phyloP scores from a whole-genome alignment of 495 filamentous ascomycete genomes.

The Daldinia grandis region DNA sequence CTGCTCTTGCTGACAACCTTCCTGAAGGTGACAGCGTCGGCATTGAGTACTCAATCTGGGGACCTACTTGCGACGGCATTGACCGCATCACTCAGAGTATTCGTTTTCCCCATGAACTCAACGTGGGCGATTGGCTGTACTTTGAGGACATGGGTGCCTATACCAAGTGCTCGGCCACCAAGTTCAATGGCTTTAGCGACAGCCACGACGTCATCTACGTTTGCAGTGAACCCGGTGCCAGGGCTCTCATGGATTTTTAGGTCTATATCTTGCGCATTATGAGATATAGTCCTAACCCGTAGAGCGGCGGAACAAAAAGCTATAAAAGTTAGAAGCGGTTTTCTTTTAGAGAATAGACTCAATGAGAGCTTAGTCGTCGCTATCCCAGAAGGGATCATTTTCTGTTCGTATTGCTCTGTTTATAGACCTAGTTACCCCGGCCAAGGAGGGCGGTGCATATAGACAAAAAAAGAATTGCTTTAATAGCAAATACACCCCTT shows the following conservation, averaged over 20 bases:
- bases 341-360: constrained; percentile 31
- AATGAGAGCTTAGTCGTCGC: constrained; percentile 5
- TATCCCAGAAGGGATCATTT: constrained; percentile 20
- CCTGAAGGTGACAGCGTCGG: constrained; percentile 45
- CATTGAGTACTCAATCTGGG: constrained; percentile 93
- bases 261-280: background rate
- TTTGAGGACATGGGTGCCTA: constrained; percentile 99
- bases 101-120: constrained; percentile 73
- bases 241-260: constrained; percentile 69
- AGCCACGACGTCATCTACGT: constrained; percentile 93
- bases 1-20: constrained; percentile 46
- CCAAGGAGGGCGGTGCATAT: constrained; percentile 4
- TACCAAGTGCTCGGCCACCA: constrained; percentile 94
- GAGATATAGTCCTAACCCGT: background rate
- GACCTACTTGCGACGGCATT: constrained; percentile 96
- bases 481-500: background rate
- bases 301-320: background rate
- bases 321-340: background rate
- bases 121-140: constrained; percentile 97
- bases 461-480: constrained; percentile 30
- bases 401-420: constrained; percentile 25
- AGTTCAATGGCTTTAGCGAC: constrained; percentile 98
- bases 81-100: constrained; percentile 87
- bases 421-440: constrained; percentile 26
- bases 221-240: constrained; percentile 87